phyloP scores from a whole-genome alignment of 2,329 filamentous ascomycete species.

The Trichophyton simii region DNA sequence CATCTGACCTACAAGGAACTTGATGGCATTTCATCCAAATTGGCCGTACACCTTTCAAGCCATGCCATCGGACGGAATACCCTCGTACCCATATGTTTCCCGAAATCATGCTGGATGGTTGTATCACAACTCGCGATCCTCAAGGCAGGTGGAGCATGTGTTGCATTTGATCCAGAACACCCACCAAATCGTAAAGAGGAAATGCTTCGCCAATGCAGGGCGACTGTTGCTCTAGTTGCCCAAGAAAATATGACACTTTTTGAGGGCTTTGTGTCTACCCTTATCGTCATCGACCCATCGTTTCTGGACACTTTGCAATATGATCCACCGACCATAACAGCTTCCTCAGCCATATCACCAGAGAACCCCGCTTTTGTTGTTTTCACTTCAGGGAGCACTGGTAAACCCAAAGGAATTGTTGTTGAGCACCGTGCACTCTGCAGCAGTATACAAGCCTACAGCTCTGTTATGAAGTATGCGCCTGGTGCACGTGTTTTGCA shows the following conservation, averaged over 20 bases:
- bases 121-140: constrained; percentile 22
- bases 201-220: constrained; percentile 16
- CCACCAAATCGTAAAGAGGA: constrained; percentile 17
- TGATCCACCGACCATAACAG: constrained; percentile 1
- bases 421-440: constrained; percentile 40
- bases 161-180: constrained; percentile 21
- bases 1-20: constrained; percentile 52
- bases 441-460: constrained; percentile 42
- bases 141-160: constrained; percentile 22
- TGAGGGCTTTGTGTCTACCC: neutral
- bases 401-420: constrained; percentile 42
- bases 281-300: neutral
- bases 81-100: constrained; percentile 59
- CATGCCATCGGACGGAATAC: constrained; percentile 40
- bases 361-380: constrained; percentile 39
- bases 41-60: constrained; percentile 46
- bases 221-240: constrained; percentile 14
- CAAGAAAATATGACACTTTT: constrained; percentile 6
- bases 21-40: constrained; percentile 49
- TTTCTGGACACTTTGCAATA: neutral
- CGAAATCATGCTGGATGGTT: constrained; percentile 62
- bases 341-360: constrained; percentile 7
- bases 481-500: constrained; percentile 43
- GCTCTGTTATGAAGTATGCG: constrained; percentile 31
- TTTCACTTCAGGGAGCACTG: constrained; percentile 41